Percentiles rank a stretch among this genome's conserved stretches.
phyloP scores from a whole-genome alignment of 2,329 filamentous ascomycete genomes.

The Phoma herbarum region DNA sequence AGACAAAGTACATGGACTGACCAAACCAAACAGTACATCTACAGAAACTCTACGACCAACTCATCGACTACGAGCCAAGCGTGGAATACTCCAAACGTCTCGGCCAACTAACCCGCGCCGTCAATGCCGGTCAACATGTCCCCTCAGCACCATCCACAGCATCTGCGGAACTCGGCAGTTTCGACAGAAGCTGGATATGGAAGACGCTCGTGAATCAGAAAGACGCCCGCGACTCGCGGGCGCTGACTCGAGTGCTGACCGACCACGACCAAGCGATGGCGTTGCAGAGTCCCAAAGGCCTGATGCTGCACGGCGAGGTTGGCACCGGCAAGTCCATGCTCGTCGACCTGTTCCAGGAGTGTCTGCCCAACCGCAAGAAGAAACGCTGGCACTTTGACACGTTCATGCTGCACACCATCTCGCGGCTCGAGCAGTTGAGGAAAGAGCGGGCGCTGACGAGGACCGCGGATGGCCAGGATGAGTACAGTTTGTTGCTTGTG shows the following conservation, averaged over 20 bases:
- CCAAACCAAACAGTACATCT: slow-evolving; percentile 68
- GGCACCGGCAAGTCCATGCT: slow-evolving; percentile 87
- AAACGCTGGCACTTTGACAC: slow-evolving; percentile 84
- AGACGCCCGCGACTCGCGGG: slow-evolving; percentile 64
- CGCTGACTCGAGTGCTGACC: slow-evolving; percentile 73
- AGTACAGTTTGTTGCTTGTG: slow-evolving; percentile 77
- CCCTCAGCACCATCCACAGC: slow-evolving; percentile 45
- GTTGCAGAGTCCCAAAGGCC: slow-evolving; percentile 75
- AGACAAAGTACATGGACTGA: slow-evolving; percentile 22
- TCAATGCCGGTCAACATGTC: slow-evolving; percentile 42
- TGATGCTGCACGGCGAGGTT: slow-evolving; percentile 83
- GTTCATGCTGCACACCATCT: slow-evolving; percentile 82
- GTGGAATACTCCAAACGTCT: slow-evolving; percentile 73
- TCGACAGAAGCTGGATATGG: slow-evolving; percentile 61
- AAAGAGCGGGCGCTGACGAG: slow-evolving; percentile 41
- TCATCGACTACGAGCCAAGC: slow-evolving; percentile 81
- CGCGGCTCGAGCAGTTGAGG: slow-evolving; percentile 73
- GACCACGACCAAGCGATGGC: slow-evolving; percentile 75
- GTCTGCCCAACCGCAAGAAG: slow-evolving; percentile 76
- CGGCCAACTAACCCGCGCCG: slow-evolving; percentile 63
- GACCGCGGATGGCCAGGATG: slow-evolving; percentile 51
- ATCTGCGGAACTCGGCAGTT: slow-evolving; percentile 26
- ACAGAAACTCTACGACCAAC: slow-evolving; percentile 75
- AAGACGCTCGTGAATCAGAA: slow-evolving; percentile 62
- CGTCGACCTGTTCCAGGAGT: slow-evolving; percentile 81